A percentile compares a stretch with the other conserved stretches of the same genome.
Evolutionary conservation across 2,329 filamentous ascomycete species (phyloP).

Genomic region (Aspergillus tanneri): DNA sequence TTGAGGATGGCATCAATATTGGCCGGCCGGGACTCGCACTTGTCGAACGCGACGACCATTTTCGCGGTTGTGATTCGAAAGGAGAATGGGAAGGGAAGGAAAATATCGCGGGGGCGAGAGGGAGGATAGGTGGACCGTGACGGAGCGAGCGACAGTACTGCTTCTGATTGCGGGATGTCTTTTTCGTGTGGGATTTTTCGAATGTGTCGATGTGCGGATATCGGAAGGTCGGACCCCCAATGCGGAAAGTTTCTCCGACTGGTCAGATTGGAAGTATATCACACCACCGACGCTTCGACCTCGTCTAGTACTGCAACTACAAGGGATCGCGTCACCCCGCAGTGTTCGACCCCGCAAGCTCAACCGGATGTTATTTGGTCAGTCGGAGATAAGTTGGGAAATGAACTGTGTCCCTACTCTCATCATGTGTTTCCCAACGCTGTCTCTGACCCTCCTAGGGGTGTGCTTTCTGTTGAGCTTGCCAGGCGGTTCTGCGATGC

Average conservation of each 20-base stretch:
- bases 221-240: slow-evolving; percentile 12
- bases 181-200: slow-evolving; percentile 28
- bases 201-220: slow-evolving; percentile 25
- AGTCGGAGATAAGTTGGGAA: no score
- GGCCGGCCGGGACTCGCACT: slow-evolving; percentile 86
- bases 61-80: slow-evolving; percentile 11
- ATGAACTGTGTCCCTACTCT: not conserved
- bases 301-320: no score
- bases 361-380: no score
- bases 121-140: slow-evolving; percentile 8
- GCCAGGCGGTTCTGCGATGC: not conserved
- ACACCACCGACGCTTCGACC: no score
- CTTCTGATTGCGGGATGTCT: slow-evolving; percentile 10
- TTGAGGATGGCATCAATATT: slow-evolving; percentile 92
- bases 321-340: no score
- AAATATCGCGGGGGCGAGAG: not conserved
- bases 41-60: slow-evolving; percentile 64
- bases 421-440: not conserved
- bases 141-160: slow-evolving; percentile 7
- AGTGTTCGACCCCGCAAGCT: no score
- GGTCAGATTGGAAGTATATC: slow-evolving; percentile 7
- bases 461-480: slow-evolving; percentile 4
- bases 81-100: not conserved
- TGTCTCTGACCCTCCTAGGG: not conserved
- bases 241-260: slow-evolving; percentile 20